Percentiles rank a stretch among this genome's conserved stretches.
These are phyloP conservation scores for Lignosus rhinocerotis DNA, from an alignment of 1,284 basidiomycete species.

Conservation along the genomic window DNA sequence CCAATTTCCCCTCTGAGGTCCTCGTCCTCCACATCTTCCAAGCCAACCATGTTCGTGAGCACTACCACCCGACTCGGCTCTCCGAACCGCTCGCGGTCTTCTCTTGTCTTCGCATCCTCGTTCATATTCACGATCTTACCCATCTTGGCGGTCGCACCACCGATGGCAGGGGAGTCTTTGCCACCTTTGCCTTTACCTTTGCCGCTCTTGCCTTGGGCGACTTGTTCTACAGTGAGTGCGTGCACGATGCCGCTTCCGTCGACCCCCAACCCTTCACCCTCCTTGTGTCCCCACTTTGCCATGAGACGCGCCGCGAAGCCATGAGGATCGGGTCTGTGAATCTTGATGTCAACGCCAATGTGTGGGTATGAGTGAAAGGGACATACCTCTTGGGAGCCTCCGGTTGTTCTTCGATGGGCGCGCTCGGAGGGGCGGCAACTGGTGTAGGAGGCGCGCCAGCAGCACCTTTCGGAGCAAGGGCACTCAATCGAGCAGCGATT, in stretches of 20 bases:
- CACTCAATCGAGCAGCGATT: slow-evolving; percentile 72
- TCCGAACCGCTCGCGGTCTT: slow-evolving; percentile 79
- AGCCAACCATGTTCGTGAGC: slow-evolving; percentile 84
- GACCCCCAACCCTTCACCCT: slow-evolving; percentile 87
- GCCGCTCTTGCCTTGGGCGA: slow-evolving; percentile 41
- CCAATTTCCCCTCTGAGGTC: slow-evolving; percentile 88
- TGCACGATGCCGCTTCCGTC: slow-evolving; percentile 85
- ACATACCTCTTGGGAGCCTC: slow-evolving; percentile 35
- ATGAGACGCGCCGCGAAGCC: slow-evolving; percentile 80
- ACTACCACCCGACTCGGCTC: slow-evolving; percentile 88
- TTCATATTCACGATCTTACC: slow-evolving; percentile 88
- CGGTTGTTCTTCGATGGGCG: slow-evolving; percentile 32
- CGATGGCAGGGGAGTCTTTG: slow-evolving; percentile 16
- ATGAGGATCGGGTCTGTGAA: slow-evolving; percentile 58
- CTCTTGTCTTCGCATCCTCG: slow-evolving; percentile 70
- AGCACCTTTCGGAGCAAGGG: slow-evolving; percentile 48
- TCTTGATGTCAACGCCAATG: not conserved
- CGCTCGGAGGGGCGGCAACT: slow-evolving; percentile 23
- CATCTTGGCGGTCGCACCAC: slow-evolving; percentile 48
- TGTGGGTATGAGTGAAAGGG: not conserved
- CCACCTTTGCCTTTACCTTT: slow-evolving; percentile 38
- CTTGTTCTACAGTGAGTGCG: slow-evolving; percentile 79
- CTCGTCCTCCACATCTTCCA: slow-evolving; percentile 81
- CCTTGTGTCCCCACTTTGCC: slow-evolving; percentile 94
- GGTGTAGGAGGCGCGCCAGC: slow-evolving; percentile 26